Base-by-base conservation (phyloP, 2,329 filamentous ascomycete species). In the Fusarium siculi region DNA sequence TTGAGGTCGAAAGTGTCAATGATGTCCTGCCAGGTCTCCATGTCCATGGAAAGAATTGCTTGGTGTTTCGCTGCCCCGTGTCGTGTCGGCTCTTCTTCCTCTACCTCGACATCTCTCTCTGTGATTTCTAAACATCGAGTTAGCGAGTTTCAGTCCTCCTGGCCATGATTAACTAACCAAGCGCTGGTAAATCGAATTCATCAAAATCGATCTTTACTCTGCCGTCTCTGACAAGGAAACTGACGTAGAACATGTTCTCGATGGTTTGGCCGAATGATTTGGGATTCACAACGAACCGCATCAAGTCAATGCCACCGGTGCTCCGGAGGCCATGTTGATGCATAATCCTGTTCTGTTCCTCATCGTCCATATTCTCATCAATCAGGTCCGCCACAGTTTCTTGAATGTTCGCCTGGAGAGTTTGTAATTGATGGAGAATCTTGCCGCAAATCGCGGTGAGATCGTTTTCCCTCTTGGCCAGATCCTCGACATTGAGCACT, bases 231-330 rank as follows among this genome's bases (percentile, higher is more conserved):
- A 98, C 94, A 68, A 99, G 84, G 79, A 99, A 99, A 80, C 94
- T 97, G 75, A 97, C 90, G 80, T 98, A 98, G 82, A 99, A 99
- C 77, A 99, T 86, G 77, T 99, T 99, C 80, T 99, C 96, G 11
- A 99, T 91, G 0, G 95, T 97, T 82, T 99, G 96, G 0, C 94
- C 94, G 77, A 98, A 99, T 2, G 94, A 97, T 43, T 85, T 85
- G 1, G 96, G 96, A 76, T 99, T 97, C 72, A 98, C 89, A 44
- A 95, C 93, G 75, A 98, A 98, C 58, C 93, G 91, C 80, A 98
- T 92, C 18, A 98, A 83, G 55, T 93, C 90, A 7, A 97, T 89
- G 21, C 93, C 93, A 3, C 91, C 91, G 5, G 91, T 90, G 23
- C 87, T 86, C 18, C 90, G 88, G 19, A 97, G 84, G 5, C 91